Evolutionary conservation across 257 asterid genomes (phyloP).

Genomic region (Solanum megistacrolobum): DNA sequence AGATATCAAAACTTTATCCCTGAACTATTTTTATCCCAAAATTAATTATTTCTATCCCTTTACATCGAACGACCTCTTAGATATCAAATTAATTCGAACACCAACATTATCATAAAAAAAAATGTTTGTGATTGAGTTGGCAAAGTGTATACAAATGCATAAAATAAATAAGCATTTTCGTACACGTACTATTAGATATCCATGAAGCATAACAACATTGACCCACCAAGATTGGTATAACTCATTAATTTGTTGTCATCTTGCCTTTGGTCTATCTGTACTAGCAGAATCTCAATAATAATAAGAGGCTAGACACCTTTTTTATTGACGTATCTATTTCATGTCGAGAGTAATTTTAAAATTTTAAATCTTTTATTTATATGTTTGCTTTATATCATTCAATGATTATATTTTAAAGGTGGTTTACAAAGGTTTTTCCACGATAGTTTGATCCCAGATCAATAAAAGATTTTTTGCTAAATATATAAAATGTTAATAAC

Average conservation of each 20-base stretch:
- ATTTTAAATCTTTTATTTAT: background rate
- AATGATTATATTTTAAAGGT: background rate
- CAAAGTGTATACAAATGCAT: background rate
- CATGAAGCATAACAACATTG: background rate
- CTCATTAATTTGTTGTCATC: background rate
- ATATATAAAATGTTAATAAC: too few relatives aligned
- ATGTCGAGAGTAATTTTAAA: background rate
- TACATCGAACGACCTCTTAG: accelerated
- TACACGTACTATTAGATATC: background rate
- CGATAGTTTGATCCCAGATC: background rate
- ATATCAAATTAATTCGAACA: background rate
- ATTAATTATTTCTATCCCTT: too few relatives aligned
- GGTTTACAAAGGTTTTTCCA: too few relatives aligned
- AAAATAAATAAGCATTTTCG: background rate
- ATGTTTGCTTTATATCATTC: accelerated
- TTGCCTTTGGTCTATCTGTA: background rate
- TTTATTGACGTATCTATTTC: background rate
- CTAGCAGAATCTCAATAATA: background rate
- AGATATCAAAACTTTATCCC: too few relatives aligned
- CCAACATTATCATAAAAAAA: background rate
- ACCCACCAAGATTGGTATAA: background rate
- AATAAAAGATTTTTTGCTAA: too few relatives aligned
- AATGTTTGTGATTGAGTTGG: background rate
- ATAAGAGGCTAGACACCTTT: accelerated
- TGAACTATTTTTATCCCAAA: too few relatives aligned